Conservation (phyloP, 2,329 filamentous ascomycete genomes). For the Penicillium sp. region DNA sequence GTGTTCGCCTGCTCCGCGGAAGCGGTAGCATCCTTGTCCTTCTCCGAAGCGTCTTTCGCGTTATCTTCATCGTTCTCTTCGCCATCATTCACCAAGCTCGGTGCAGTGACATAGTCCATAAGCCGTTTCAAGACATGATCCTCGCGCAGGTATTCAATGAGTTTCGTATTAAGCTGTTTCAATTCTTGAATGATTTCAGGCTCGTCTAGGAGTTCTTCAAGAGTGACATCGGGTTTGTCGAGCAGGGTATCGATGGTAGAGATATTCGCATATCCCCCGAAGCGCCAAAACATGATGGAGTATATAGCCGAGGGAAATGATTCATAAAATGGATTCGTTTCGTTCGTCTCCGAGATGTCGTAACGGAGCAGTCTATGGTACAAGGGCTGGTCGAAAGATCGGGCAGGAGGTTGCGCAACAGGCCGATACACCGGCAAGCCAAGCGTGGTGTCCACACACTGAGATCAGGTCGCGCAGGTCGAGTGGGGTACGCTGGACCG, state of each 20-base stretch:
- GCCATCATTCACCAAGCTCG: conserved; percentile 48
- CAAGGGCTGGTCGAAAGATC: conserved; percentile 13
- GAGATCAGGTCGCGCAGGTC: conserved; percentile 11
- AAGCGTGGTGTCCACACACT: conserved; percentile 16
- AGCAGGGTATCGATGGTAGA: conserved; percentile 94
- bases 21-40: conserved; percentile 23
- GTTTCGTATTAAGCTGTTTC: conserved; percentile 94
- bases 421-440: conserved; percentile 13
- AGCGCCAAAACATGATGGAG: conserved; percentile 96
- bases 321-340: conserved; percentile 29
- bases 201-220: conserved; percentile 93
- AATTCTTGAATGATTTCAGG: conserved; percentile 93
- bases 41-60: conserved; percentile 29
- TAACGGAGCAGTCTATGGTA: conserved; percentile 25
- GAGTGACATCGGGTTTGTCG: conserved; percentile 85
- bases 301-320: conserved; percentile 29
- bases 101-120: conserved; percentile 82
- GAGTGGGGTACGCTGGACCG: conserved; percentile 6
- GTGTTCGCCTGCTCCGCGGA: conserved; percentile 9
- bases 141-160: conserved; percentile 89
- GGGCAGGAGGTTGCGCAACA: conserved; percentile 15
- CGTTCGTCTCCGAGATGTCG: conserved; percentile 22
- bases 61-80: conserved; percentile 47
- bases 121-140: conserved; percentile 74
- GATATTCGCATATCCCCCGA: conserved; percentile 96